Base-by-base conservation (phyloP, 2,329 filamentous ascomycete genomes). In the Amesomyces nigricolor region DNA sequence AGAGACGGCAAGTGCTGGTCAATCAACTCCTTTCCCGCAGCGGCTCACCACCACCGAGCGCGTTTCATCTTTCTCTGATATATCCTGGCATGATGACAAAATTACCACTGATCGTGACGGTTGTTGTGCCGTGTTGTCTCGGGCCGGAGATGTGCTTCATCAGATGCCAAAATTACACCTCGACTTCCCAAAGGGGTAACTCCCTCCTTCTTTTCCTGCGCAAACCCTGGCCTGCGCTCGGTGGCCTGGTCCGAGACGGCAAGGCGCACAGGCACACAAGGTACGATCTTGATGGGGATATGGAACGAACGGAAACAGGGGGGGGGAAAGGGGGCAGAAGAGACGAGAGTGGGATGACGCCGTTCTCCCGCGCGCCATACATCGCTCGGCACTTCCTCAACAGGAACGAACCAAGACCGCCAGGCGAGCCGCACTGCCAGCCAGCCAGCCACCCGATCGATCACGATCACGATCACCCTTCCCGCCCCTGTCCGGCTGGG, bases 181-280 rank as follows among this genome's bases (percentile, higher is more conserved):
- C 19, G 13, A 29, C 14, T 30, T 37, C 52, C 52, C 17, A 50
- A 54, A 50, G 52, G 52, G 45, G 52, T 13, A 54, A 39, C 6
- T 37, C 4, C 22, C 49, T 45, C 39, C 52, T 39, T 44, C 19
- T 37, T 19, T 13, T 9, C 3, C 9, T 10, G 3, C 3, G 4
- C 32, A 3, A 42, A 16, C 39, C 39, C 39, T 9, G 39, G n/a
- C n/a, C 39, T 42, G n/a, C 16, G 39, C 39, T 22, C 39, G n/a
- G 39, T 42, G 32, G 32, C 11, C 32, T 13, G 32, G 8, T 35
- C 32, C 9, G 32, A 35, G 32, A 13, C 8, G 32, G 22, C 22
- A 26, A 26, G 22, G 22, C 22, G 22, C 22, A 35, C 32, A 35
- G 32, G 32, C 11, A 13, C 7, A 32, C 32, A 35, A 13, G 32